Conservation (phyloP, 345 rosid genomes). For the Lepidium sativum region DNA sequence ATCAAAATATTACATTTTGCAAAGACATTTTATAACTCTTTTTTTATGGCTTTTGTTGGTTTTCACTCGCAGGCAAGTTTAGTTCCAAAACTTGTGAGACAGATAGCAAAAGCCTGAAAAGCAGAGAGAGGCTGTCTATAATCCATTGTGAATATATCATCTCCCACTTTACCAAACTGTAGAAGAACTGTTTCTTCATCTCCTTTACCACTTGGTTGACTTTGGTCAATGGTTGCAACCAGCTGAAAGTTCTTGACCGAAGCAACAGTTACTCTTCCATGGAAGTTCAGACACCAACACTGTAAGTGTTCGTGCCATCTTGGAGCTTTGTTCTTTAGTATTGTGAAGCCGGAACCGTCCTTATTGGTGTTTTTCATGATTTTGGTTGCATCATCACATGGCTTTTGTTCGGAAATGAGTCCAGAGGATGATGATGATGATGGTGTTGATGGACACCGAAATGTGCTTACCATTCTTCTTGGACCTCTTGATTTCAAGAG, state of each 20-base stretch:
- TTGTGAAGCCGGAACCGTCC: slow-evolving; percentile 28
- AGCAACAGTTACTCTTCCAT: slow-evolving; percentile 89
- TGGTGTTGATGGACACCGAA: slow-evolving; percentile 38
- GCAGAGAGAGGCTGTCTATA: slow-evolving; percentile 87
- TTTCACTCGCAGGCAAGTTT: slow-evolving; percentile 83
- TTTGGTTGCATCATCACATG: slow-evolving; percentile 30
- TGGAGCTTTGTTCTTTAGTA: slow-evolving; percentile 79
- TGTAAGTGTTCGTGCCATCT: slow-evolving; percentile 96
- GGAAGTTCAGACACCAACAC: slow-evolving; percentile 96
- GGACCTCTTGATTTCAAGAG: slow-evolving; percentile 95
- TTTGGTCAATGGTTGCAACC: slow-evolving; percentile 65
- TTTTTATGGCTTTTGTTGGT: neutral
- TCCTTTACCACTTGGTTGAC: slow-evolving; percentile 81
- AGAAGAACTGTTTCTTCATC: slow-evolving; percentile 81
- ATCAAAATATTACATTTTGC: slow-evolving; percentile 14
- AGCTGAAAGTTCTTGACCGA: slow-evolving; percentile 92
- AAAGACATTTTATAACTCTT: neutral
- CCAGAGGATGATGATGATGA: slow-evolving; percentile 29
- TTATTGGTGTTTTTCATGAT: slow-evolving; percentile 29
- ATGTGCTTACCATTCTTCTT: slow-evolving; percentile 83
- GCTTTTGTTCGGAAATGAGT: slow-evolving; percentile 6
- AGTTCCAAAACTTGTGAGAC: slow-evolving; percentile 96
- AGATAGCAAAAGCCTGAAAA: slow-evolving; percentile 85
- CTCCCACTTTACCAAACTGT: slow-evolving; percentile 89
- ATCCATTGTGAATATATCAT: slow-evolving; percentile 89